Conservation (phyloP, 1,284 basidiomycete genomes). For the Fistulina hepatica region DNA sequence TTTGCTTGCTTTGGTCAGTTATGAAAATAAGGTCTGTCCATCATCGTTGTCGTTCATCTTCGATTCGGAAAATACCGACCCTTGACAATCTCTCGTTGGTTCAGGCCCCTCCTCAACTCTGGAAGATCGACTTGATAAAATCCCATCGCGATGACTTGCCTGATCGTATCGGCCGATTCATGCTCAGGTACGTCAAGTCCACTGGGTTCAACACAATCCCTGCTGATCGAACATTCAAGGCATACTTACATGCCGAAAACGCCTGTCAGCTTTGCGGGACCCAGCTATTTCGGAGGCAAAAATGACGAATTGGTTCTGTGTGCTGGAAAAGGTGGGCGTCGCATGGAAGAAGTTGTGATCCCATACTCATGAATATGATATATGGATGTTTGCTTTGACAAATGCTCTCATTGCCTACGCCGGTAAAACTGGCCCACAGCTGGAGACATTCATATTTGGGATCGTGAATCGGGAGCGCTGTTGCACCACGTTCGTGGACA, state of each 20-base stretch:
- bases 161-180: constrained; percentile 34
- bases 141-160: constrained; percentile 32
- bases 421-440: constrained; percentile 29
- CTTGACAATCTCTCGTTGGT: constrained; percentile 7
- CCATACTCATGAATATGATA: neutral
- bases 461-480: constrained; percentile 58
- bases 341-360: too few species aligned
- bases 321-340: constrained; percentile 53
- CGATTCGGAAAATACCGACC: constrained; percentile 7
- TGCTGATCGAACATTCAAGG: constrained; percentile 22
- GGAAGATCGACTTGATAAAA: constrained; percentile 60
- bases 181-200: constrained; percentile 24
- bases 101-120: constrained; percentile 72
- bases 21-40: constrained; percentile 51
- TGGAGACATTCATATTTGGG: constrained; percentile 79
- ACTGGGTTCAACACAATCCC: neutral
- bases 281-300: constrained; percentile 69
- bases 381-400: neutral
- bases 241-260: constrained; percentile 65
- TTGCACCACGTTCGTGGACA: constrained; percentile 53
- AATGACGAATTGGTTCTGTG: constrained; percentile 68
- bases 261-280: constrained; percentile 61
- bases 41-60: neutral
- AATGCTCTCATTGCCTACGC: constrained; percentile 2
- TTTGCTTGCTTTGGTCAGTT: constrained; percentile 57